A percentile compares a stretch with the other conserved stretches of the same genome.
phyloP scores from a whole-genome alignment of 257 asterid genomes.

The Nicotiana paniculata region DNA sequence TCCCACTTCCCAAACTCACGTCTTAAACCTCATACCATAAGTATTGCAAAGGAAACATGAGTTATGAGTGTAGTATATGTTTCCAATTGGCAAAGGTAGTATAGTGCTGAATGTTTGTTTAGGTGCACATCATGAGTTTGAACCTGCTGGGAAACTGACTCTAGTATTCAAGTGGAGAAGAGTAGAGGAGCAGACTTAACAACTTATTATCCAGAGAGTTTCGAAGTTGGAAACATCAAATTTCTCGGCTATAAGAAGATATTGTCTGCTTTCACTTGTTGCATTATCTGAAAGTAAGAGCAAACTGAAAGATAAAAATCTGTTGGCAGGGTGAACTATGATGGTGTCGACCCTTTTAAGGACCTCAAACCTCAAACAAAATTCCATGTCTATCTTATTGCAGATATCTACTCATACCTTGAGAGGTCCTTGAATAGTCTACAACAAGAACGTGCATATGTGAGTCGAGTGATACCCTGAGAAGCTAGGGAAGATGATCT shows the following conservation, averaged over 20 bases:
- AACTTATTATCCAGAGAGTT: neutral
- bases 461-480: neutral
- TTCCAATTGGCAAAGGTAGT: neutral
- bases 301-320: neutral
- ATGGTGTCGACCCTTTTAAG: neutral
- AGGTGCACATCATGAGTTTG: neutral
- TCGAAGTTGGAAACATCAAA: neutral
- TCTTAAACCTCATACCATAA: neutral
- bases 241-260: neutral
- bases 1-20: neutral
- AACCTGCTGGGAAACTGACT: neutral
- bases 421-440: neutral
- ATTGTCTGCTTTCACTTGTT: neutral
- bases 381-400: neutral
- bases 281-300: neutral
- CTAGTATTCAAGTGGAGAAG: neutral
- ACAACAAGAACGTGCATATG: neutral
- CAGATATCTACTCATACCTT: neutral
- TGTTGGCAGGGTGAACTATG: neutral
- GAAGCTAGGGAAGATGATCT: neutral
- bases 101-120: neutral
- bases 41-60: neutral
- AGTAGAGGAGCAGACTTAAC: neutral
- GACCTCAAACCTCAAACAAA: neutral
- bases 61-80: neutral